Base-by-base conservation (phyloP, 2,329 filamentous ascomycete species). In the Fusarium nodosum region DNA sequence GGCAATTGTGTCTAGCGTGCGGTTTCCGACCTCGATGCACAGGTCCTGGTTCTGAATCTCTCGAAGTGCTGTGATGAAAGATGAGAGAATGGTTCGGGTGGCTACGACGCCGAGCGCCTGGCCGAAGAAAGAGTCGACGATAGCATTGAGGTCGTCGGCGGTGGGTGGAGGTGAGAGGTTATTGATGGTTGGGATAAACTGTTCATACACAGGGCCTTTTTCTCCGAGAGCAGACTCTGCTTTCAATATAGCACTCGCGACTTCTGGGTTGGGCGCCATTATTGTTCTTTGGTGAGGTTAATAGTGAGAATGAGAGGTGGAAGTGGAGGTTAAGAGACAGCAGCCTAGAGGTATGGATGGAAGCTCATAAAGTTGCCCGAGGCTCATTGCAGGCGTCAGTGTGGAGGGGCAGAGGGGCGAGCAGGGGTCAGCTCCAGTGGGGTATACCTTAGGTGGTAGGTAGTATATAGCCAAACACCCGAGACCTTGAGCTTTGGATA, bases 71-170 rank as follows among this genome's bases (percentile, higher is more conserved):
- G 82, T 75, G 69, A 92, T 85, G 76, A 97, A 93, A 59, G 83
- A 81, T 57, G 86, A 84, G 65, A 97, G 88, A 15, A 96, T 85
- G 18, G 88, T 86, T 8, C 93, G 88, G 7, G 91, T 89, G 31
- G 90, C 85, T n/a, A 96, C 91, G 72, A 95, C 90, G 74, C 92
- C 91, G 56, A 94, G 85, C 24, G 85, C 85, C 73, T 92, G 89
- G 69, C 83, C 85, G 69, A 94, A 87, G 55, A 94, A 85, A 51
- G 86, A 87, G 73, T 90, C 86, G 56, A 90, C 83, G 71, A 93
- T 90, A 74, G 88, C 87, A 64, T 88, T 88, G 61, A 94, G 84
- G 78, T 94, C 89, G 64, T 85, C 74, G 41, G 80, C 75, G 30
- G 79, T 81, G 33, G 75, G 34, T 2, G 82, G 80, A 7, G 82